Percentiles rank a stretch among this genome's conserved stretches.
phyloP scores from a whole-genome alignment of 1,284 basidiomycete genomes.

The Trametes pubescens region DNA sequence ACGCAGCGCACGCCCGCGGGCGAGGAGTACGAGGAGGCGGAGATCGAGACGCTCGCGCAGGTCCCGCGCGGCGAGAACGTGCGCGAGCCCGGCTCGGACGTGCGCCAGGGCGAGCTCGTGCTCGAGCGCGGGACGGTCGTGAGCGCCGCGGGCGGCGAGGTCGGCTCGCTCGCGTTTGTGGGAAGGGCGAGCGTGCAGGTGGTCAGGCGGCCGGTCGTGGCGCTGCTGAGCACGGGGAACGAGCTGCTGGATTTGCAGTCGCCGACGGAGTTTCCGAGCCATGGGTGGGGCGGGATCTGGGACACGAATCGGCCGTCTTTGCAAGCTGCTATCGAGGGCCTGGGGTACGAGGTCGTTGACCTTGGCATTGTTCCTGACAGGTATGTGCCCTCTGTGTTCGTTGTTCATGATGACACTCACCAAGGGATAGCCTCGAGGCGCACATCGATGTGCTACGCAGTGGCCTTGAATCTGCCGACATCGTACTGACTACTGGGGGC shows the following conservation, averaged over 20 bases:
- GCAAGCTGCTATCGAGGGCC: slow-evolving; percentile 69
- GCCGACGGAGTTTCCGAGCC: slow-evolving; percentile 44
- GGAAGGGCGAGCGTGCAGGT: slow-evolving; percentile 73
- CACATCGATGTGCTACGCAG: slow-evolving; percentile 66
- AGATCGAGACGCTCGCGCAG: slow-evolving; percentile 72
- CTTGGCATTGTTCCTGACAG: slow-evolving; percentile 82
- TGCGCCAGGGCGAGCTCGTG: slow-evolving; percentile 71
- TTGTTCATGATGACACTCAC: background rate
- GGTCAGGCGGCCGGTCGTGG: slow-evolving; percentile 76
- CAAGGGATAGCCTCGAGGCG: slow-evolving; percentile 56
- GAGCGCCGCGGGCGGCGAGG: slow-evolving; percentile 77
- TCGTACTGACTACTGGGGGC: slow-evolving; percentile 87
- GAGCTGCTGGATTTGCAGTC: slow-evolving; percentile 77
- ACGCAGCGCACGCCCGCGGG: slow-evolving; percentile 46
- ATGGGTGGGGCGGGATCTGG: slow-evolving; percentile 75
- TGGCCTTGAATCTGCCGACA: slow-evolving; percentile 72
- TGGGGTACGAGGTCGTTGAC: slow-evolving; percentile 84
- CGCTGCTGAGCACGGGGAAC: slow-evolving; percentile 86
- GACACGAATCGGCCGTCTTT: slow-evolving; percentile 89
- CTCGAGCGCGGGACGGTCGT: slow-evolving; percentile 70
- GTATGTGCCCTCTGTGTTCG: slow-evolving; percentile 47
- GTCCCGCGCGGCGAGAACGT: slow-evolving; percentile 78
- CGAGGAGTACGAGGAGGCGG: slow-evolving; percentile 64
- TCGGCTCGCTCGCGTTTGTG: slow-evolving; percentile 86
- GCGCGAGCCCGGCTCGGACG: slow-evolving; percentile 78